These are phyloP conservation scores for Chimonanthus salicifolius DNA, from an alignment of 164 flowering plant species.

Conservation along the genomic window DNA sequence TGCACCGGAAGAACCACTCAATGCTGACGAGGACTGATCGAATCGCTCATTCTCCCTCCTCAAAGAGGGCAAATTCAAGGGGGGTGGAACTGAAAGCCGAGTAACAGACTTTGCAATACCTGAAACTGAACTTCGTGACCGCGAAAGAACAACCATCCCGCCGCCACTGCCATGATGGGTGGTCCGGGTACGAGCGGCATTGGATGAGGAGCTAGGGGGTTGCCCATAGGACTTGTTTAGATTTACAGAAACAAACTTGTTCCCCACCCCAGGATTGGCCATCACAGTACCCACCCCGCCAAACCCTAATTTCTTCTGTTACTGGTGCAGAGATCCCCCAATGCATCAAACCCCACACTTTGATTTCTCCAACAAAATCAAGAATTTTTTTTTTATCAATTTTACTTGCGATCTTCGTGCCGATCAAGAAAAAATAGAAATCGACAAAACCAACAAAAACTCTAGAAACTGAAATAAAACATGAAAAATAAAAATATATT, in stretches of 20 bases:
- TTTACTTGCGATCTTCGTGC: too few species aligned
- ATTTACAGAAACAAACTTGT: conserved; percentile 86
- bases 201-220: conserved; percentile 18
- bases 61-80: conserved; percentile 91
- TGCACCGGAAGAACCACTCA: conserved; percentile 34
- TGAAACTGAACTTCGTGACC: conserved; percentile 41
- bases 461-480: too few species aligned
- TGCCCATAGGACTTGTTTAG: conserved; percentile 88
- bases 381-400: too few species aligned
- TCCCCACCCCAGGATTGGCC: conserved; percentile 62
- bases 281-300: too few species aligned
- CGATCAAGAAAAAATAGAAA: too few species aligned
- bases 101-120: conserved; percentile 52
- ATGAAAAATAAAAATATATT: too few species aligned
- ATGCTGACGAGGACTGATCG: conserved; percentile 45
- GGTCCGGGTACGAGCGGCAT: conserved; percentile 19
- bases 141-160: conserved; percentile 84
- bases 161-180: conserved; percentile 42
- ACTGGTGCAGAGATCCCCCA: too few species aligned
- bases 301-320: too few species aligned
- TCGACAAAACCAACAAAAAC: too few species aligned
- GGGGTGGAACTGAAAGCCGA: conserved; percentile 94
- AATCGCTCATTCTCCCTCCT: conserved; percentile 84
- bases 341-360: too few species aligned
- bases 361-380: too few species aligned